Conservation (phyloP, 768 basidiomycete species). For the Russula brevipes region DNA sequence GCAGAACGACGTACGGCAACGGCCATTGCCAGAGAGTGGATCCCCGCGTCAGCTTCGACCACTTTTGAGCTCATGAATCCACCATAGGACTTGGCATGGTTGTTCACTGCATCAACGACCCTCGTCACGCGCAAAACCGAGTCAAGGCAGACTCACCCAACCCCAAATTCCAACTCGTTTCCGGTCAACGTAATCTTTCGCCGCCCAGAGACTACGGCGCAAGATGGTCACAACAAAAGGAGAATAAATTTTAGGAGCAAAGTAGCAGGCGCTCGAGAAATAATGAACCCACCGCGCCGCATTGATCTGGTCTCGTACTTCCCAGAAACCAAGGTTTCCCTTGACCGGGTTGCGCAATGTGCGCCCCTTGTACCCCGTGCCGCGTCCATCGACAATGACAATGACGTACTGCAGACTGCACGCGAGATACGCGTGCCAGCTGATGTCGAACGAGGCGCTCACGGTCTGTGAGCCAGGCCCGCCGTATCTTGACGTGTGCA, state of each 20-base stretch:
- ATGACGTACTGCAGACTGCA: constrained; percentile 78
- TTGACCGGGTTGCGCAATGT: constrained; percentile 82
- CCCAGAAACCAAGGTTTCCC: constrained; percentile 81
- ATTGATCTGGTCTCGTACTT: constrained; percentile 84
- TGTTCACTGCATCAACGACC: not conserved
- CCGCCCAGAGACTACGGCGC: constrained; percentile 63
- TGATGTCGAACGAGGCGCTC: constrained; percentile 55
- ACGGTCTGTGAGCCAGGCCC: constrained; percentile 85
- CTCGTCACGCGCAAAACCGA: not conserved
- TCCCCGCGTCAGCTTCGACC: constrained; percentile 81
- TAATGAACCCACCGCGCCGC: constrained; percentile 62
- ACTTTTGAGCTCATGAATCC: constrained; percentile 96
- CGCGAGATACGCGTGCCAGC: constrained; percentile 87
- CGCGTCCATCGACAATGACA: constrained; percentile 87
- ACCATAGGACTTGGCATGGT: constrained; percentile 74
- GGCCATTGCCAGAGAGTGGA: constrained; percentile 88
- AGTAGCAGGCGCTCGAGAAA: no score
- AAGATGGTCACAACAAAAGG: not conserved
- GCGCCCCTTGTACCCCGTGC: constrained; percentile 89
- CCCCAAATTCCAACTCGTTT: constrained; percentile 95
- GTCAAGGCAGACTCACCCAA: constrained; percentile 57
- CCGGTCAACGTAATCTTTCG: constrained; percentile 82
- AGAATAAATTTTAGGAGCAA: not conserved
- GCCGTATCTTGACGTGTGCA: constrained; percentile 58
- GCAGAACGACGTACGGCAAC: constrained; percentile 60